Conservation (phyloP, 1,284 basidiomycete species). For the Coniophora puteana region DNA sequence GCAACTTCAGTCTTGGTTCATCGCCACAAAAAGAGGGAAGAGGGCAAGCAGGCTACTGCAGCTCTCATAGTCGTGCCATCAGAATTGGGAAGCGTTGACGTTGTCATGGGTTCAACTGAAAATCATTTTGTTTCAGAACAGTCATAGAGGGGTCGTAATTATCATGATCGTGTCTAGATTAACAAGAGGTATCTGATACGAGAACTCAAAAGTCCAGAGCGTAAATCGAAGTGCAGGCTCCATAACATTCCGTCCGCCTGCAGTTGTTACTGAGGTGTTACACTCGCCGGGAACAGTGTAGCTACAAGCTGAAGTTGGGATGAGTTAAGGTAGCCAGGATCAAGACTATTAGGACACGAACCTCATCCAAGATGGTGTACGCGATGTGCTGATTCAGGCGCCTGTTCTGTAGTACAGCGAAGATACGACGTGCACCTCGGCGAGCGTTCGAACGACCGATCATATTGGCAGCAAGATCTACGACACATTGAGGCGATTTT, state of each 20-base stretch:
- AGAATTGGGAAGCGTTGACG: slow-evolving; percentile 8
- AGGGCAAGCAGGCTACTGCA: slow-evolving; percentile 3
- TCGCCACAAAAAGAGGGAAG: slow-evolving; percentile 29
- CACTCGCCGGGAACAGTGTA: slow-evolving; percentile 57
- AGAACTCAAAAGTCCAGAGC: too few species aligned
- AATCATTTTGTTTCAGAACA: background rate
- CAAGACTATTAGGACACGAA: slow-evolving; percentile 32
- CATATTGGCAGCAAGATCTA: slow-evolving; percentile 93
- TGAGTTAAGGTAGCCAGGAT: slow-evolving; percentile 3
- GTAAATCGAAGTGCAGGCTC: too few species aligned
- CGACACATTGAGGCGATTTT: slow-evolving; percentile 7
- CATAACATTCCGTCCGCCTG: too few species aligned
- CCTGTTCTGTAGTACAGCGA: slow-evolving; percentile 89
- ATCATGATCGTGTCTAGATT: too few species aligned
- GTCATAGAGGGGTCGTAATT: too few species aligned
- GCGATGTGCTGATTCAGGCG: slow-evolving; percentile 90
- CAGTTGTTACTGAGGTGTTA: background rate
- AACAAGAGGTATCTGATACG: background rate
- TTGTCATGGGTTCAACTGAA: slow-evolving; percentile 3
- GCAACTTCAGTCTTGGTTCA: slow-evolving; percentile 48
- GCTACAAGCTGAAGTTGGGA: slow-evolving; percentile 46
- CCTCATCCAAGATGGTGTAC: slow-evolving; percentile 87
- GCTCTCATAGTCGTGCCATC: background rate
- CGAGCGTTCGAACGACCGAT: slow-evolving; percentile 93
- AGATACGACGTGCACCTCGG: slow-evolving; percentile 85